Conservation (phyloP, 768 basidiomycete genomes). For the Phanerodontia chrysosporium region DNA sequence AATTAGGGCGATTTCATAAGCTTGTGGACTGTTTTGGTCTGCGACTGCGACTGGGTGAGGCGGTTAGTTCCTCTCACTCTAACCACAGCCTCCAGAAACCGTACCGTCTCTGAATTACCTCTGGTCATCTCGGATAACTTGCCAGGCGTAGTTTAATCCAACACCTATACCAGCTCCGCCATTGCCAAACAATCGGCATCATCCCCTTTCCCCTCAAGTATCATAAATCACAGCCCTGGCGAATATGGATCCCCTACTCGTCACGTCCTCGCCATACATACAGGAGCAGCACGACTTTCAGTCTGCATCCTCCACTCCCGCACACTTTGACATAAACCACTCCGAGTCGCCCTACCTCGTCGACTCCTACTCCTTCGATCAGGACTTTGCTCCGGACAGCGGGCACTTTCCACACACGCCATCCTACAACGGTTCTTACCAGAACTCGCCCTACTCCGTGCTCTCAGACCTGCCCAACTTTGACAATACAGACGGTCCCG, state of each 20-base stretch:
- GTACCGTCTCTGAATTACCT: not conserved
- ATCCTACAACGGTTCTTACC: constrained; percentile 62
- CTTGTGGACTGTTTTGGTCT: constrained; percentile 6
- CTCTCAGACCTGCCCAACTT: constrained; percentile 55
- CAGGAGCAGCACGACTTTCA: constrained; percentile 13
- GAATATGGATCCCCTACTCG: constrained; percentile 12
- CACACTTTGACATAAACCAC: constrained; percentile 22
- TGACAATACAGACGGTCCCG: constrained; percentile 29
- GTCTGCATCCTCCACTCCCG: constrained; percentile 7
- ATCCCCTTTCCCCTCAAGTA: constrained; percentile 4
- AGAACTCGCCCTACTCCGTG: constrained; percentile 65
- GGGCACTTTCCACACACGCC: constrained; percentile 48
- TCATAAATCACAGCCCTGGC: constrained; percentile 10
- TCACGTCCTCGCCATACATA: constrained; percentile 11
- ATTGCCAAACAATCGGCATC: constrained; percentile 12
- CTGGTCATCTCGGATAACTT: constrained; percentile 10
- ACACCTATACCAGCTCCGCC: constrained; percentile 2
- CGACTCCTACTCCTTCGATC: constrained; percentile 37
- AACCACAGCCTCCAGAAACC: constrained; percentile 9
- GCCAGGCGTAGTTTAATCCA: constrained; percentile 1
- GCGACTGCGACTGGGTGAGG: constrained; percentile 1
- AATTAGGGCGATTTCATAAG: constrained; percentile 6
- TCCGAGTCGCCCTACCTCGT: constrained; percentile 25
- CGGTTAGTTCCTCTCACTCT: constrained; percentile 8
- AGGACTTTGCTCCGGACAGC: constrained; percentile 30